Evolutionary conservation across 257 asterid species (phyloP).

Genomic region (Schizonepeta tenuifolia): DNA sequence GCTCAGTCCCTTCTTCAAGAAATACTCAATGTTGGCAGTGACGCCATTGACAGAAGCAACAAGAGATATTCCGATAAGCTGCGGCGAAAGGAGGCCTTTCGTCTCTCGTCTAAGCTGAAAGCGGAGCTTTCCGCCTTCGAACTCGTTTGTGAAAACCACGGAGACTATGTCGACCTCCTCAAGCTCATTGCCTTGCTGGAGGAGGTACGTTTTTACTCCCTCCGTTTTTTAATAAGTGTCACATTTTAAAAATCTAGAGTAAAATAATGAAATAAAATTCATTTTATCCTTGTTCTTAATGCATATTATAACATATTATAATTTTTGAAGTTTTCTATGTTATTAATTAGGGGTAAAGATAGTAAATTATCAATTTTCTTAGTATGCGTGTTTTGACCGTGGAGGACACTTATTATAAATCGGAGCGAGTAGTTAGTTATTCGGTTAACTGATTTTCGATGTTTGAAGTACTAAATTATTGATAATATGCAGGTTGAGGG

Average conservation of each 20-base stretch:
- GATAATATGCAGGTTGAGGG: constrained; percentile 64
- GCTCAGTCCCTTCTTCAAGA: constrained; percentile 77
- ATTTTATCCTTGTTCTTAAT: no score
- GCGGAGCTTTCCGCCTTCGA: constrained; percentile 57
- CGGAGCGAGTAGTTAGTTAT: no score
- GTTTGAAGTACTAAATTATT: not conserved
- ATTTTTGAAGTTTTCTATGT: no score
- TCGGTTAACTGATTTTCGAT: no score
- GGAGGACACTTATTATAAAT: no score
- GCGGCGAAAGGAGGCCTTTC: constrained; percentile 47
- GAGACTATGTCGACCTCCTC: constrained; percentile 48
- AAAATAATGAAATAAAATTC: no score
- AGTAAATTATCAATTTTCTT: no score
- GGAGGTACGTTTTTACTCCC: constrained; percentile 45
- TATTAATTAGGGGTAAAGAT: no score
- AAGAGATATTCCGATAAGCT: constrained; percentile 50
- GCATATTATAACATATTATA: no score
- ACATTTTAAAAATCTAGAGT: no score
- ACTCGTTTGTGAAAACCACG: constrained; percentile 49
- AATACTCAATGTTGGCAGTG: constrained; percentile 60
- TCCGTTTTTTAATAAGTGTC: no score
- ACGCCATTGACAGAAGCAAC: constrained; percentile 47
- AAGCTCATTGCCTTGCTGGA: constrained; percentile 73
- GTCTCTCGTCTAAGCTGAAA: constrained; percentile 55
- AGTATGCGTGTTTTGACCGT: no score